Evolutionary conservation across 164 flowering plant species (phyloP), one percentile per base, ranked within the genome.

Genomic region (Platanus orientalis): DNA sequence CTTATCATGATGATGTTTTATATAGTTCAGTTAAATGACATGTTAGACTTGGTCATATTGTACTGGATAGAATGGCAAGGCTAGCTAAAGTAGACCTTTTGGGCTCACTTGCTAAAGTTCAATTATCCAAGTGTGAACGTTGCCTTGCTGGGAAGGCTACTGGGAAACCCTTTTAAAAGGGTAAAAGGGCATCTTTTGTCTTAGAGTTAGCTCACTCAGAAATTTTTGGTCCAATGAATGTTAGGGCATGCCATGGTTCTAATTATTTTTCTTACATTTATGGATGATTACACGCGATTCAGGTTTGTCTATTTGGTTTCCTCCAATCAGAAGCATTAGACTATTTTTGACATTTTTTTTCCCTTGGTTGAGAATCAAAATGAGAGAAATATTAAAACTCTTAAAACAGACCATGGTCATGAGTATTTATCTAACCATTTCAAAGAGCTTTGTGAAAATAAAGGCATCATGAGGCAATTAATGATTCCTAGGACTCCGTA

Each of bases 201-300:
- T 40, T 69, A n/a, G 54, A 69, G n/a, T 10, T 73, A 9, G 26
- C 51, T 10, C 70, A 73, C 27, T 54, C 56, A 1, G 58, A 60
- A 9, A 64, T 73, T 2, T 62, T 55, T 27, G 67, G 63, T 11
- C 71, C 58, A 16, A 28, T 67, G 27, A 62, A 29, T 42, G 63
- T 67, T 0, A 56, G 9, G 51, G 28, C 63, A 2, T 1, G 62
- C 3, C 62, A 57, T 17, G 64, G 56, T 0, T 54, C 19, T 11
- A 2, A n/a, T 2, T 74, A 70, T 58, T 74, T 74, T 24, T 27
- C n/a, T 70, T 36, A 73, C 67, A 11, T 69, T 71, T 56, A 61
- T 69, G 0, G 73, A 69, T 61, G 70, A 69, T 29, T 73, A 11
- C 20, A 16, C 57, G 24, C 57, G 61, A 0, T 66, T n/a, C n/a